Evolutionary conservation across 345 rosid species (phyloP).

Genomic region (Gossypioides kirkii): DNA sequence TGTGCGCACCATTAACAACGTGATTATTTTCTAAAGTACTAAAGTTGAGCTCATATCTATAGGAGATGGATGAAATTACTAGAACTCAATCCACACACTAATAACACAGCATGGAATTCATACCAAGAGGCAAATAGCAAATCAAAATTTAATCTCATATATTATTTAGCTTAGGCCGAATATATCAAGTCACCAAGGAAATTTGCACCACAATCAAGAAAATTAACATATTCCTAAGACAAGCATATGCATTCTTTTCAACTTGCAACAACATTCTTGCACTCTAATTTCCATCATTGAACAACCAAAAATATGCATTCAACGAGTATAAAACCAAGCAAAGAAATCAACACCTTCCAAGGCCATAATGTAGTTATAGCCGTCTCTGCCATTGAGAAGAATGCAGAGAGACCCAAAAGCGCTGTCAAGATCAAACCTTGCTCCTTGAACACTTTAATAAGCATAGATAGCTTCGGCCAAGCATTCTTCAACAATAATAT

Average conservation of each 20-base stretch:
- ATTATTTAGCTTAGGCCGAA: neutral
- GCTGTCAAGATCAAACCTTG: slow-evolving; percentile 16
- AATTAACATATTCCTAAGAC: neutral
- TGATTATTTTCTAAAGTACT: neutral
- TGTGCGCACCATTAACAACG: neutral
- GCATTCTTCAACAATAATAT: slow-evolving; percentile 9
- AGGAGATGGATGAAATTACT: neutral
- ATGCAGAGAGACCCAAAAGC: slow-evolving; percentile 18
- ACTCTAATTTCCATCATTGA: neutral
- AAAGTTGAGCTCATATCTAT: neutral
- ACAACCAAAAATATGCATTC: neutral
- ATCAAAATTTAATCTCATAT: neutral
- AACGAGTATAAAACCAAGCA: neutral
- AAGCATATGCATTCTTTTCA: neutral
- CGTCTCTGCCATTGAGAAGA: slow-evolving; percentile 23
- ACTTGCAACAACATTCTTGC: neutral
- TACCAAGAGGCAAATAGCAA: neutral
- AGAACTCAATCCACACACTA: neutral
- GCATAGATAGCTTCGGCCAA: slow-evolving; percentile 21
- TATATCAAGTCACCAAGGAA: neutral
- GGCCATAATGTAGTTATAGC: slow-evolving; percentile 20
- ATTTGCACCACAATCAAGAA: neutral
- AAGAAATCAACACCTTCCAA: slow-evolving; percentile 18
- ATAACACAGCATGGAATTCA: neutral
- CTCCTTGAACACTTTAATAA: slow-evolving; percentile 20